These are phyloP conservation scores for Amanita polypyramis DNA, from an alignment of 768 basidiomycete species.

Conservation along the genomic window DNA sequence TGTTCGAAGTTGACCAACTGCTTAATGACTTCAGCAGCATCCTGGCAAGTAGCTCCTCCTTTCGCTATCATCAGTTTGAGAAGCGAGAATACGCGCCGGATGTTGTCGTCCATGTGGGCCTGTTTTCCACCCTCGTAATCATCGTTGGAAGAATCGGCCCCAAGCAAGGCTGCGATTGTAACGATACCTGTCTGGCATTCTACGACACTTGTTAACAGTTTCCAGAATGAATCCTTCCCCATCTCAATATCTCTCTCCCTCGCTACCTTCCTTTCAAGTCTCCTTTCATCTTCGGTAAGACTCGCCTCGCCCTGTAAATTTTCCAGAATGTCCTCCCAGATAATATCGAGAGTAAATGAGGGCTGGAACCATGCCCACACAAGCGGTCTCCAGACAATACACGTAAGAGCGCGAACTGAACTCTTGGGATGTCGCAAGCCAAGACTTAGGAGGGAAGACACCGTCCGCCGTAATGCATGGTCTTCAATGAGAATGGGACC, in stretches of 20 bases:
- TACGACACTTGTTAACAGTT: slow-evolving; percentile 38
- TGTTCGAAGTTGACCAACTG: slow-evolving; percentile 25
- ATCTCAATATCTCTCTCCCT: slow-evolving; percentile 13
- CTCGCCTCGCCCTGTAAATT: slow-evolving; percentile 18
- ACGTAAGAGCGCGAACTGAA: slow-evolving; percentile 49
- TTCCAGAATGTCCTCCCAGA: slow-evolving; percentile 19
- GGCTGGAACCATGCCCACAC: slow-evolving; percentile 61
- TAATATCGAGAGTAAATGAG: slow-evolving; percentile 20
- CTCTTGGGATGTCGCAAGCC: slow-evolving; percentile 56
- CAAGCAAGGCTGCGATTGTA: slow-evolving; percentile 44
- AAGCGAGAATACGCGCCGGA: slow-evolving; percentile 37
- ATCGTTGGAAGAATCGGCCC: slow-evolving; percentile 15
- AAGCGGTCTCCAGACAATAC: slow-evolving; percentile 55
- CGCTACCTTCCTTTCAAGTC: slow-evolving; percentile 4
- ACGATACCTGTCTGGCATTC: slow-evolving; percentile 41
- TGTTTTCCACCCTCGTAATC: slow-evolving; percentile 11
- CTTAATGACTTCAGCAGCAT: slow-evolving; percentile 43
- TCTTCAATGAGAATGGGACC: slow-evolving; percentile 42
- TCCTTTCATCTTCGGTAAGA: slow-evolving; percentile 20
- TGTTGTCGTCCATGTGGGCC: slow-evolving; percentile 26
- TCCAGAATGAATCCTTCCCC: slow-evolving; percentile 32
- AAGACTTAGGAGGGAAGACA: slow-evolving; percentile 40
- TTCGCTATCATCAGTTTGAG: slow-evolving; percentile 48
- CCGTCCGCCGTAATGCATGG: slow-evolving; percentile 28
- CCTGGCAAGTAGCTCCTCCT: slow-evolving; percentile 38